Conservation (phyloP, 2,329 filamentous ascomycete species). For the Penicillium griseofulvum region DNA sequence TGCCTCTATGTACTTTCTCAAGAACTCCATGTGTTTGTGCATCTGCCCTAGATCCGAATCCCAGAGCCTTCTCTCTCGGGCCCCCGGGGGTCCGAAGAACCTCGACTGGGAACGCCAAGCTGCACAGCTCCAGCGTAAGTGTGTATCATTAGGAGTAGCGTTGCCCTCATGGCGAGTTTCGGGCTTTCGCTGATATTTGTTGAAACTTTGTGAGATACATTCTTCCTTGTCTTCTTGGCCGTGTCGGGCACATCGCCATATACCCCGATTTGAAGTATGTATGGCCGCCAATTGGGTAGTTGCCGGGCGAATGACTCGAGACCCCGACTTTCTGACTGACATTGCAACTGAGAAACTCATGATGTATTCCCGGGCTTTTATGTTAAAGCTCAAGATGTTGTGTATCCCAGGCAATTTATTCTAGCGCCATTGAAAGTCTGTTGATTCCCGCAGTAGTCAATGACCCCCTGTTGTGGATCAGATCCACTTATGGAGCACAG, state of each 20-base stretch:
- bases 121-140: slow-evolving; percentile 1
- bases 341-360: slow-evolving; percentile 18
- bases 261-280: slow-evolving; percentile 5
- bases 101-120: slow-evolving; percentile 9
- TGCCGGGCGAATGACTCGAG: slow-evolving; percentile 8
- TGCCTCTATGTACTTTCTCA: slow-evolving; percentile 35
- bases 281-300: slow-evolving; percentile 9
- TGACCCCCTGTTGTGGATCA: neutral
- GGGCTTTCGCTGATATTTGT: slow-evolving; percentile 7
- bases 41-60: slow-evolving; percentile 22
- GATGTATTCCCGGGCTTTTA: neutral
- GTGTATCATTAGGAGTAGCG: slow-evolving; percentile 1
- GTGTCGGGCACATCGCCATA: slow-evolving; percentile 14
- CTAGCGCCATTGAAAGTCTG: neutral
- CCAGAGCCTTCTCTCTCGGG: slow-evolving; percentile 17
- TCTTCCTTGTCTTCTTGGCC: slow-evolving; percentile 11
- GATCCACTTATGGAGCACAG: neutral
- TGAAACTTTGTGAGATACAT: slow-evolving; percentile 3
- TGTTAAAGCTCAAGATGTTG: neutral
- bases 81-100: slow-evolving; percentile 6
- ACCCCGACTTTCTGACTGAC: slow-evolving; percentile 3
- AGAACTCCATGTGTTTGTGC: slow-evolving; percentile 35
- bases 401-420: too few relatives aligned
- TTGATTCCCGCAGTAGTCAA: neutral
- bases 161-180: slow-evolving; percentile 7